phyloP scores from a whole-genome alignment of 1,139 yeast species.

The Suhomyces terraborum region DNA sequence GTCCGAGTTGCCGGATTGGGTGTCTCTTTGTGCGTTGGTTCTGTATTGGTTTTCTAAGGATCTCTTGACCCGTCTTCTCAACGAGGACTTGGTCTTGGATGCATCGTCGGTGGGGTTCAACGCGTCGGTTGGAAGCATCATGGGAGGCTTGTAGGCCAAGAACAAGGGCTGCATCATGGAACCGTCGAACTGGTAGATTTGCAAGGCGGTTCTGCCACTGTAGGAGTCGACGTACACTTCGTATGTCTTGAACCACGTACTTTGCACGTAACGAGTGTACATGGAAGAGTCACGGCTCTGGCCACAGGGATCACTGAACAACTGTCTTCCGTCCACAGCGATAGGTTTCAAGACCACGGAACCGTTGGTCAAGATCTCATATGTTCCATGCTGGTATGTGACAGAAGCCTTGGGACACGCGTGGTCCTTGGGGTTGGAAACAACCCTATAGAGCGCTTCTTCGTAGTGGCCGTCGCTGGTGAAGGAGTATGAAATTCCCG shows the following conservation, averaged over 20 bases:
- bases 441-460: slow-evolving; percentile 81
- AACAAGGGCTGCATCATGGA: slow-evolving; percentile 82
- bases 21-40: slow-evolving; percentile 67
- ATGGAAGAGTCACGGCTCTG: slow-evolving; percentile 51
- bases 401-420: slow-evolving; percentile 81
- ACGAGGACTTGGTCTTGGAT: slow-evolving; percentile 39
- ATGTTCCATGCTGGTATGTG: slow-evolving; percentile 88
- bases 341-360: slow-evolving; percentile 71
- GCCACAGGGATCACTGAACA: slow-evolving; percentile 82
- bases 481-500: slow-evolving; percentile 91
- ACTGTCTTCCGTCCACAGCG: slow-evolving; percentile 89
- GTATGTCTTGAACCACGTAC: slow-evolving; percentile 60
- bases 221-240: slow-evolving; percentile 68
- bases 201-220: slow-evolving; percentile 78
- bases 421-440: slow-evolving; percentile 72
- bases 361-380: slow-evolving; percentile 64
- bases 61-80: slow-evolving; percentile 59
- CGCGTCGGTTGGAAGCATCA: slow-evolving; percentile 92
- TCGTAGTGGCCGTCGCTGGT: slow-evolving; percentile 90
- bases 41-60: slow-evolving; percentile 77
- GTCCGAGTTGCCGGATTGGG: slow-evolving; percentile 45
- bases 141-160: slow-evolving; percentile 88
- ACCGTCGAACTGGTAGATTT: slow-evolving; percentile 81
- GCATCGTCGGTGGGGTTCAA: slow-evolving; percentile 75
- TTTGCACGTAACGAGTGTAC: slow-evolving; percentile 73